These are phyloP conservation scores for Colletotrichum gigasporum DNA, from an alignment of 2,329 filamentous ascomycete genomes.

Conservation along the genomic window DNA sequence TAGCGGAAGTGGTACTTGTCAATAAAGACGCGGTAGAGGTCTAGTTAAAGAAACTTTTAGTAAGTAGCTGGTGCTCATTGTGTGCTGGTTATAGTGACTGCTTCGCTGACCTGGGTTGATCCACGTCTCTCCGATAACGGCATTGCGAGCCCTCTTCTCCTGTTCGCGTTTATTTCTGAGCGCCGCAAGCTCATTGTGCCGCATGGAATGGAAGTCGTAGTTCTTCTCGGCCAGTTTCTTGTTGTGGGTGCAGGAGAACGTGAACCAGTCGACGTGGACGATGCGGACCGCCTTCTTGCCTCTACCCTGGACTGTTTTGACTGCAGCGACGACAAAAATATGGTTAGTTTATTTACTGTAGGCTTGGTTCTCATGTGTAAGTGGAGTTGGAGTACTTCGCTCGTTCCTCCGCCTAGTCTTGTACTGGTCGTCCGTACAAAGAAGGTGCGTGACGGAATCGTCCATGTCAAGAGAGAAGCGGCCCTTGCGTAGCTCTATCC, in stretches of 20 bases:
- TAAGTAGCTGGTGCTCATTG: not conserved
- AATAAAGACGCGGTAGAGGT: constrained; percentile 70
- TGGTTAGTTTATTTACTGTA: not conserved
- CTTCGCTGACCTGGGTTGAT: constrained; percentile 59
- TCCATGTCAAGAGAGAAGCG: constrained; percentile 61
- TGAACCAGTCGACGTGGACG: constrained; percentile 63
- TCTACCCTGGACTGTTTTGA: constrained; percentile 48
- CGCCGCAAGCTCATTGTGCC: constrained; percentile 41
- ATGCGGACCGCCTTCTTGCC: constrained; percentile 47
- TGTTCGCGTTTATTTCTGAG: constrained; percentile 42
- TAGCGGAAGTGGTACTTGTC: constrained; percentile 73
- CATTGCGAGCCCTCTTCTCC: constrained; percentile 47
- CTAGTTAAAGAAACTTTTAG: constrained; percentile 44
- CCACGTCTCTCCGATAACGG: constrained; percentile 48
- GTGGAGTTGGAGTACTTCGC: constrained; percentile 14
- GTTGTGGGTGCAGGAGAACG: constrained; percentile 49
- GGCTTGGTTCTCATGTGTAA: no score
- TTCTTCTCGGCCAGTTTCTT: constrained; percentile 43
- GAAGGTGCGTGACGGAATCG: constrained; percentile 74
- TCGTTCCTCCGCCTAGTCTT: constrained; percentile 40
- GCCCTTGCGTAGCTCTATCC: constrained; percentile 73
- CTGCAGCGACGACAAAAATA: constrained; percentile 35
- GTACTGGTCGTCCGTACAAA: constrained; percentile 72
- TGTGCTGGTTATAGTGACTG: not conserved
- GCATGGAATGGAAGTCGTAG: constrained; percentile 48